phyloP scores from a whole-genome alignment of 1,284 basidiomycete species.

The Marasmius sp. region DNA sequence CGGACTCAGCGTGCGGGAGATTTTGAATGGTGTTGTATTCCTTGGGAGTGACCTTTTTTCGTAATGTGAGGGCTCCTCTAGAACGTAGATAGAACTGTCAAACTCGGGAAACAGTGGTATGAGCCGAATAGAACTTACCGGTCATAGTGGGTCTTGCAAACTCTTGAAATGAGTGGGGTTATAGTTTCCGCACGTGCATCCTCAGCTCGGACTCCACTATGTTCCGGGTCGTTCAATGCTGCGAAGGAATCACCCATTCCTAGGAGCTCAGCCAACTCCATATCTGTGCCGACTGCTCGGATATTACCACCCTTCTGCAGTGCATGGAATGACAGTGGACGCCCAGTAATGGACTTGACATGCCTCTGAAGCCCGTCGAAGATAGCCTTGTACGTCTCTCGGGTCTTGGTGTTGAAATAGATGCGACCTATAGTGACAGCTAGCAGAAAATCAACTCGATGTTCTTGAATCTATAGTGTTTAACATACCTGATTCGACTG shows the following conservation, averaged over 20 bases:
- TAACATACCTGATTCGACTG: no score
- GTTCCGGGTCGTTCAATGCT: neutral
- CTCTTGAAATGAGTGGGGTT: no score
- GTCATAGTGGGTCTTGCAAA: no score
- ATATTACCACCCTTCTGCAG: neutral
- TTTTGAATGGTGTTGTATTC: no score
- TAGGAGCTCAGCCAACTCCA: constrained; percentile 5
- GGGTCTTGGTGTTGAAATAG: neutral
- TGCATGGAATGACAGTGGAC: neutral
- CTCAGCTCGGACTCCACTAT: no score
- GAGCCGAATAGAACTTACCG: no score
- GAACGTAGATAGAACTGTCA: no score
- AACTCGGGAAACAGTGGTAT: no score
- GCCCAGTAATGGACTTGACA: neutral
- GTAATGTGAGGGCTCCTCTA: no score
- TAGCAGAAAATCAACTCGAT: neutral
- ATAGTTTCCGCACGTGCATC: no score
- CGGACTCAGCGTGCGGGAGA: no score
- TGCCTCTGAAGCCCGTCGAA: constrained; percentile 3
- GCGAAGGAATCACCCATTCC: constrained; percentile 3
- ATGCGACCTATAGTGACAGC: constrained; percentile 5
- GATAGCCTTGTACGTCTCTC: neutral
- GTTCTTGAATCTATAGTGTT: neutral
- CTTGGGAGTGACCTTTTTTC: no score
- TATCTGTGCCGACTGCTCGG: constrained; percentile 3